Evolutionary conservation across 2,329 filamentous ascomycete genomes (phyloP), one percentile per base, ranked within the genome.

Genomic region (Madurella fahalii): DNA sequence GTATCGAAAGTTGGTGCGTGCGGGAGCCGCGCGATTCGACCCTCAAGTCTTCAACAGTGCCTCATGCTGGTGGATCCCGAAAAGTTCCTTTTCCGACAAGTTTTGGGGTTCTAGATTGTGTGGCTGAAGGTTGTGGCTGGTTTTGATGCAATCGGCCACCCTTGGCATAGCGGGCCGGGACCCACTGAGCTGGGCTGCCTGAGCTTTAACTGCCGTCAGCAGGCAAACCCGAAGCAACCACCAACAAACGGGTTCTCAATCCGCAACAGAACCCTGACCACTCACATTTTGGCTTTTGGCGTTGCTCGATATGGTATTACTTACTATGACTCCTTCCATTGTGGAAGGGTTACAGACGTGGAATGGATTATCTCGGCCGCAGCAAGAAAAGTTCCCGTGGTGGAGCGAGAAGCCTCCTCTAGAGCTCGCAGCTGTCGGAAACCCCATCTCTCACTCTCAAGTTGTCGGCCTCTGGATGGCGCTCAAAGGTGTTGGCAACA

Each of bases 251-350:
- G 11, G 13, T 37, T 37, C 34, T 37, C 34, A 4, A 11, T 37
- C 34, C 34, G 4, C 34, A 34, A 34, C 7, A 34, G 31, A 7
- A 12, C 7, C 31, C 7, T 34, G 4, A 11, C 34, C 34, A 37
- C 9, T 11, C 34, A 11, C 34, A 37, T 11, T 5, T 11, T 37
- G 40, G 44, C 31, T 32, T 39, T 45, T 18, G 2, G 34, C 47
- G 17, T 31, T 18, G 40, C 37, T 49, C 41, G 46, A 53, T 59
- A 93, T 93, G 89, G 87, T 92, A 16, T 76, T 88, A 42, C 82
- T 94, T 41, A 89, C 85, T n/a, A 86, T 90, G 77, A 92, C 87
- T 4, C 69, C 80, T 63, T 75, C 81, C 62, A 82, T 89, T 31
- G 81, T 86, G 71, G 82, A 83, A 68, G 86, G 80, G 0, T 65